Percentiles rank a stretch among this genome's conserved stretches.
Evolutionary conservation across 768 basidiomycete genomes (phyloP).

Genomic region (Hygrocybe coccinea): DNA sequence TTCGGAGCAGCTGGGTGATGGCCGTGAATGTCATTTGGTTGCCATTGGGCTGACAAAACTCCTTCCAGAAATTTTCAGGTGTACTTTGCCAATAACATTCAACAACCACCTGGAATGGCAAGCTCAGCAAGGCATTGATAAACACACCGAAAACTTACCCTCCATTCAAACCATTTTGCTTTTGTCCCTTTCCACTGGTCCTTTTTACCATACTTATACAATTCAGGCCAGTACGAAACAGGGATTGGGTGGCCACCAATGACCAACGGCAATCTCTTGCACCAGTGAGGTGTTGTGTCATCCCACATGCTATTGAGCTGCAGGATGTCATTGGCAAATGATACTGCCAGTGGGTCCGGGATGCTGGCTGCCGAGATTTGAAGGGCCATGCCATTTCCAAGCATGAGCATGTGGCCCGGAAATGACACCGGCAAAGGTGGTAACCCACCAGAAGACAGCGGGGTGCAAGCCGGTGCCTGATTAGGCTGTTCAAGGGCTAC

Average conservation of each 20-base stretch:
- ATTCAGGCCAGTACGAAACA: conserved; percentile 19
- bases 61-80: conserved; percentile 15
- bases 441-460: no score
- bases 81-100: conserved; percentile 11
- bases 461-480: no score
- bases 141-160: conserved; percentile 14
- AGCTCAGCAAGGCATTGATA: not conserved
- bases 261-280: conserved; percentile 14
- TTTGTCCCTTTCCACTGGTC: conserved; percentile 24
- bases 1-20: conserved; percentile 9
- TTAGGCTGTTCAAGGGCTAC: no score
- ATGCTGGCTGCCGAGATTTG: conserved; percentile 3
- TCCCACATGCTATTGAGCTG: conserved; percentile 26
- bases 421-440: no score
- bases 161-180: conserved; percentile 22
- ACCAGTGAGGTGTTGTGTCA: conserved; percentile 21
- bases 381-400: not conserved
- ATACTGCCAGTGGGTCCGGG: conserved; percentile 20
- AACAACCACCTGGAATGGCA: conserved; percentile 10
- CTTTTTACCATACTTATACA: conserved; percentile 19
- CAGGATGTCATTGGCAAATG: conserved; percentile 19
- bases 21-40: conserved; percentile 13
- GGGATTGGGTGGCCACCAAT: conserved; percentile 21
- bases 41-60: conserved; percentile 11
- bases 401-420: no score